A percentile compares a stretch with the other conserved stretches of the same genome.
phyloP scores from a whole-genome alignment of 768 basidiomycete species.

The Plicaturopsis crispa region DNA sequence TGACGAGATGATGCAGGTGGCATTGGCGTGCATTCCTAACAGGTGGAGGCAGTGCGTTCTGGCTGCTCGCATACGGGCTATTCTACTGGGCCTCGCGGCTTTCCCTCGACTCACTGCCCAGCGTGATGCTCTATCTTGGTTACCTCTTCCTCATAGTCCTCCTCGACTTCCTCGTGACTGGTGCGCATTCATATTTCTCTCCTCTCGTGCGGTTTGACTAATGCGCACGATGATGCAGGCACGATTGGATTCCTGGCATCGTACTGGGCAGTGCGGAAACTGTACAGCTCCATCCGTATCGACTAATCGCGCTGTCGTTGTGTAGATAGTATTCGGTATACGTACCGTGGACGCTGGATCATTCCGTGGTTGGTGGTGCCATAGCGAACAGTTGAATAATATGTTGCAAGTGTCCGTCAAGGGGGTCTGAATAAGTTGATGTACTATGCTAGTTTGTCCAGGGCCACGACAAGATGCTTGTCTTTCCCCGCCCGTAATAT shows the following conservation, averaged over 20 bases:
- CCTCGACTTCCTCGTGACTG: slow-evolving; percentile 85
- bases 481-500: slow-evolving; percentile 74
- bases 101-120: slow-evolving; percentile 76
- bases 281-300: slow-evolving; percentile 80
- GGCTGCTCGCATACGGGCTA: slow-evolving; percentile 83
- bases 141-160: slow-evolving; percentile 79
- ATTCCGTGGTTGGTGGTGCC: too few species aligned
- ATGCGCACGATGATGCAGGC: slow-evolving; percentile 33
- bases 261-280: slow-evolving; percentile 81
- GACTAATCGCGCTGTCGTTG: slow-evolving; percentile 36
- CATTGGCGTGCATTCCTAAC: slow-evolving; percentile 93
- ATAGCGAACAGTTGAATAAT: too few species aligned
- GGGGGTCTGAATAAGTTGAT: background rate
- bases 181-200: slow-evolving; percentile 28
- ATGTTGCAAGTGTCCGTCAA: slow-evolving; percentile 1
- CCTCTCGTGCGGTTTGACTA: background rate
- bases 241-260: slow-evolving; percentile 89
- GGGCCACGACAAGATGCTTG: slow-evolving; percentile 50
- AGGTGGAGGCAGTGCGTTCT: slow-evolving; percentile 89
- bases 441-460: slow-evolving; percentile 11
- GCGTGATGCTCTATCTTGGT: slow-evolving; percentile 80
- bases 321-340: slow-evolving; percentile 4
- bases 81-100: slow-evolving; percentile 86
- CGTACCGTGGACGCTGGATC: background rate
- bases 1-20: slow-evolving; percentile 49